These are phyloP conservation scores for Dictyostelium capitatum DNA, from an alignment of 78 protist species.

Conservation along the genomic window DNA sequence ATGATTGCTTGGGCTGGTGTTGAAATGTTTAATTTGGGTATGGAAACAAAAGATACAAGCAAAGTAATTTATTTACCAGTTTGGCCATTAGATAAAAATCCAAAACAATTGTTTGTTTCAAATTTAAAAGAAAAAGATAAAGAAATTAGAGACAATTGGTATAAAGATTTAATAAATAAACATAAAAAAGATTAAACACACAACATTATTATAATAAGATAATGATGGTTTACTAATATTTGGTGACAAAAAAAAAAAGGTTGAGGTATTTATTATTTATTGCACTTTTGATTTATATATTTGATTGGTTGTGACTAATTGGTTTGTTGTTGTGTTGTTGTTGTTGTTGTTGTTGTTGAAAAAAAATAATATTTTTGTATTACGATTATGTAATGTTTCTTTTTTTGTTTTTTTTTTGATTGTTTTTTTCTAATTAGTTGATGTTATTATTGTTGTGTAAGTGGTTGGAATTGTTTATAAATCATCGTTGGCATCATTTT, in stretches of 20 bases:
- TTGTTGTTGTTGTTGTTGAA: too few species aligned
- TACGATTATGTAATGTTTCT: background rate
- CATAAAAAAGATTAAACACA: background rate
- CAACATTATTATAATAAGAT: too few species aligned
- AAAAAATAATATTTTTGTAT: background rate
- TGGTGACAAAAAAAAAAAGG: background rate
- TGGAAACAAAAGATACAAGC: background rate
- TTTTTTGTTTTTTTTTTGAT: constrained; percentile 2
- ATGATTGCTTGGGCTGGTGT: constrained; percentile 96
- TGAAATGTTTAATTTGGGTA: constrained; percentile 65
- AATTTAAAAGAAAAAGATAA: constrained; percentile 36
- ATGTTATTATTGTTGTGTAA: background rate
- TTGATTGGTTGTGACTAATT: constrained; percentile 2
- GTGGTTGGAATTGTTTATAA: constrained; percentile 1
- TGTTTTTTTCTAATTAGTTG: background rate
- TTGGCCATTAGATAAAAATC: constrained; percentile 61
- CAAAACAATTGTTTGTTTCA: constrained; percentile 12
- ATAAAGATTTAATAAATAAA: constrained; percentile 1
- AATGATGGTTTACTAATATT: too few species aligned
- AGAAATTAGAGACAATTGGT: constrained; percentile 37
- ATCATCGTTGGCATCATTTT: constrained; percentile 73
- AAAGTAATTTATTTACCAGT: constrained; percentile 42
- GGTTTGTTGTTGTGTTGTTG: background rate
- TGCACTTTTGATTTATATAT: background rate
- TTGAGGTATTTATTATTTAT: too few species aligned